Percentiles rank a stretch among this genome's conserved stretches.
Evolutionary conservation across 495 filamentous ascomycete species (phyloP).

Genomic region (Aspergillus asperescens): DNA sequence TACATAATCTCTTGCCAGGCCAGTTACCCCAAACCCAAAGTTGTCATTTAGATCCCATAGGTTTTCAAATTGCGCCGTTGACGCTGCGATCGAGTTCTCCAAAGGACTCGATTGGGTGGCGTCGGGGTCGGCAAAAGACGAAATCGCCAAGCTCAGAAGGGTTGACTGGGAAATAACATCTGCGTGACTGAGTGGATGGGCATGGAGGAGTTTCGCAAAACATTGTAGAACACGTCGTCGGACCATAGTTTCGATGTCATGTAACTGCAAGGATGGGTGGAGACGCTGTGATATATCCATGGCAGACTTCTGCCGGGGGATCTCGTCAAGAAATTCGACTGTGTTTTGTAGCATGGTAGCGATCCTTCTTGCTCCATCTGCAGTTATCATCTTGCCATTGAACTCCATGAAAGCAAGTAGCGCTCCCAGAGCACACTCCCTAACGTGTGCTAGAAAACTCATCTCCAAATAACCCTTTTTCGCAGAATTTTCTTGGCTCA

Average conservation of each 20-base stretch:
- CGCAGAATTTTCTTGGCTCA: conserved; percentile 80
- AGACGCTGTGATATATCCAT: conserved; percentile 82
- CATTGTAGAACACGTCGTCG: conserved; percentile 89
- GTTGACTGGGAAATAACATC: conserved; percentile 89
- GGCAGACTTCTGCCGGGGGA: conserved; percentile 78
- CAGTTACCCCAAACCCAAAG: conserved; percentile 86
- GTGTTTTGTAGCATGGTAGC: conserved; percentile 95
- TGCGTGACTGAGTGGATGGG: conserved; percentile 71
- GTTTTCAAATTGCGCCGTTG: conserved; percentile 83
- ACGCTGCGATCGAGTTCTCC: conserved; percentile 86
- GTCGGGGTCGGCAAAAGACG: conserved; percentile 90
- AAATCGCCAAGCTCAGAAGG: conserved; percentile 83
- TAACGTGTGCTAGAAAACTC: conserved; percentile 88
- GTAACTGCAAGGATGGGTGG: conserved; percentile 81
- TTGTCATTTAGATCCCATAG: conserved; percentile 96
- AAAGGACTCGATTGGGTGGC: conserved; percentile 76
- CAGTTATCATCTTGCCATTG: conserved; percentile 86
- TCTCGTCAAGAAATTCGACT: conserved; percentile 73
- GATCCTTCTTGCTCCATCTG: conserved; percentile 90
- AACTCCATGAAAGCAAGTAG: conserved; percentile 89
- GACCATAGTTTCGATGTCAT: conserved; percentile 90
- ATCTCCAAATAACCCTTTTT: conserved; percentile 79
- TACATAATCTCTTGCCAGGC: conserved; percentile 73
- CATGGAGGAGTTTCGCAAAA: conserved; percentile 82
- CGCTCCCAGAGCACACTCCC: conserved; percentile 90